Evolutionary conservation across 192 early-diverging fungal genomes (phyloP), one percentile per base, ranked within the genome.

Genomic region (Chytriomyces hyalinus): DNA sequence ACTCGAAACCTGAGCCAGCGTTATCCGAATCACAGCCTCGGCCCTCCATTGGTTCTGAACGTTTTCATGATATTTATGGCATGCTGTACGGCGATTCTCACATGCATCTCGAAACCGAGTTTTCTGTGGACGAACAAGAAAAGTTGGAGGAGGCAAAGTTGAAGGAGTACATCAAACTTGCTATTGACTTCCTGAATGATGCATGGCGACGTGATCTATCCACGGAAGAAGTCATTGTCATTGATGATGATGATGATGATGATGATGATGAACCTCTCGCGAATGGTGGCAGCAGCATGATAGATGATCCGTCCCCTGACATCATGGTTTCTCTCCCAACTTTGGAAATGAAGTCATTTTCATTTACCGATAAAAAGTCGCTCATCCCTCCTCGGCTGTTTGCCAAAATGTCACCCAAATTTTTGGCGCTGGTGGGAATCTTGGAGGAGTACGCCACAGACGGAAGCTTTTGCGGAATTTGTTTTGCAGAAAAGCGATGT

Each of bases 401-500:
- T 28, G n/a, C 46, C 8, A 51, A 49, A 57, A 43, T 76, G 64
- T 88, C 93, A 2, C 92, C 93, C 0, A 95, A 96, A 73, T 89
- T 95, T 6, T 75, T 88, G 53, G 83, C 82, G 28, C 82, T 98
- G 6, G 76, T 95, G 10, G 77, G 85, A n/a, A 84, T 92, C 3
- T 84, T 98, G n/a, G 45, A 81, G 4, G 79, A 84, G 47, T 91
- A 53, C 8, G n/a, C 20, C 26, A 15, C 49, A 26, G 68, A 89
- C 76, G 65, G 69, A 7, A 68, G 81, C 0, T 86, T 96, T 73
- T 93, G 95, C 75, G 94, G 93, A 6, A 97, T 98, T 49, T 87
- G 96, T 11, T 98, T 98, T 80, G 91, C 93, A 8, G 80, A 90
- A 65, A 84, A 91, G 20, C 81, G 95, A 28, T 81, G 93, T 9